Evolutionary conservation across 2,329 filamentous ascomycete species (phyloP).

Genomic region (Chaetomium globosum): DNA sequence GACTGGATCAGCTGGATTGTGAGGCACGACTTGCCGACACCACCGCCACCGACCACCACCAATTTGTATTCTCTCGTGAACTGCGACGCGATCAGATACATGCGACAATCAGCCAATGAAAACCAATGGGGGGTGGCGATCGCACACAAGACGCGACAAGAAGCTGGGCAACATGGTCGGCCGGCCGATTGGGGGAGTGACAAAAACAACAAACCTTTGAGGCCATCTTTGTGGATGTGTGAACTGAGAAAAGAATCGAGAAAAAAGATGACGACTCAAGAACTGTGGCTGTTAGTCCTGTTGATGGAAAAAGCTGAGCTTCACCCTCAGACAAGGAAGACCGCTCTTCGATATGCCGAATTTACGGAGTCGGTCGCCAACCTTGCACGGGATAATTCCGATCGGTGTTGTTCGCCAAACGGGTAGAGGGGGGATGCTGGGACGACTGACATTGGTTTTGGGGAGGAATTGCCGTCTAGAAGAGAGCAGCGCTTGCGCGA

Average conservation of each 20-base stretch:
- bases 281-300: conserved; percentile 13
- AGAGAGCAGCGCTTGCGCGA: conserved; percentile 21
- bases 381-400: conserved; percentile 17
- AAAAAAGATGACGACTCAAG: neutral
- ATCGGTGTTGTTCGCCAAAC: conserved; percentile 22
- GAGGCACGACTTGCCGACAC: conserved; percentile 98
- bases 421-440: conserved; percentile 25
- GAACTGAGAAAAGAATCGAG: conserved; percentile 8
- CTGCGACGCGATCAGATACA: conserved; percentile 47
- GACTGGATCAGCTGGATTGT: conserved; percentile 95
- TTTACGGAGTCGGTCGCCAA: conserved; percentile 24
- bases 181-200: neutral
- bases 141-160: conserved; percentile 9
- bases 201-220: conserved; percentile 34
- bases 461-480: conserved; percentile 18
- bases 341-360: conserved; percentile 22
- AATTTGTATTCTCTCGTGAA: conserved; percentile 92
- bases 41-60: conserved; percentile 96
- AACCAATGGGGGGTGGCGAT: neutral
- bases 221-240: conserved; percentile 28
- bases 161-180: neutral
- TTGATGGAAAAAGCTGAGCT: conserved; percentile 16
- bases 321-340: conserved; percentile 13
- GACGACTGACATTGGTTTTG: neutral
- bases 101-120: conserved; percentile 29